Base-by-base conservation (phyloP, 2,329 filamentous ascomycete genomes). In the Fusarium lyarnte region DNA sequence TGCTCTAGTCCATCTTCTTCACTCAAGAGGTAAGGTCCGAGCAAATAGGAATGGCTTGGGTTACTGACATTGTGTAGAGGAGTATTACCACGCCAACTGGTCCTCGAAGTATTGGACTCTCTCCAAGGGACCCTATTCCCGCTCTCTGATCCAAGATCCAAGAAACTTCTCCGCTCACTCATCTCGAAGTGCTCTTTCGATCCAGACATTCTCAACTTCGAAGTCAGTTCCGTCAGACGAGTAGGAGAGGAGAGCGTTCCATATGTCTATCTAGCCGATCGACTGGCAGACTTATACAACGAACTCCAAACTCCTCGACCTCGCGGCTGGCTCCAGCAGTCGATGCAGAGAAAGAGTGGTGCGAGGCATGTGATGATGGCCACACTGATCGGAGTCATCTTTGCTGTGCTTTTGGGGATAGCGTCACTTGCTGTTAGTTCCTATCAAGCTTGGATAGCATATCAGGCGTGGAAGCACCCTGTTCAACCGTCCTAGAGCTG, bases 371-470 rank as follows among this genome's bases (percentile, higher is more conserved):
- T 52, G 1, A 63, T 63, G 61, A 39, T 63, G 38, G 61, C 57
- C 2, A 63, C 57, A 0, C 27, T 63, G 1, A 19, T n/a, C 6
- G 61, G 61, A 3, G 61, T 63, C 6, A 19, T 43, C 0, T 38
- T 63, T 23, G 61, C 61, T 14, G 45, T 63, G 9, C 4, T 63
- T 7, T 3, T 63, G 43, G 61, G 61, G 1, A 62, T 62, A 6
- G 21, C n/a, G 0, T 42, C 57, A 3, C 38, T 63, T 2, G 57
- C 38, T 27, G 38, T 63, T 3, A 51, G 57, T 16, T 62, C 45
- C 1, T 63, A 62, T 11, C 61, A 63, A 5, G 2, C 57, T 16
- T 62, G 61, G 61, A 38, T 62, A 13, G 61, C 43, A 1, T 63
- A 52, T 23, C 57, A 63, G 2, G 57, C 43, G 0, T 64, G 61